Base-by-base conservation (phyloP, 192 early-diverging fungal genomes). In the Coemansia sp. region DNA sequence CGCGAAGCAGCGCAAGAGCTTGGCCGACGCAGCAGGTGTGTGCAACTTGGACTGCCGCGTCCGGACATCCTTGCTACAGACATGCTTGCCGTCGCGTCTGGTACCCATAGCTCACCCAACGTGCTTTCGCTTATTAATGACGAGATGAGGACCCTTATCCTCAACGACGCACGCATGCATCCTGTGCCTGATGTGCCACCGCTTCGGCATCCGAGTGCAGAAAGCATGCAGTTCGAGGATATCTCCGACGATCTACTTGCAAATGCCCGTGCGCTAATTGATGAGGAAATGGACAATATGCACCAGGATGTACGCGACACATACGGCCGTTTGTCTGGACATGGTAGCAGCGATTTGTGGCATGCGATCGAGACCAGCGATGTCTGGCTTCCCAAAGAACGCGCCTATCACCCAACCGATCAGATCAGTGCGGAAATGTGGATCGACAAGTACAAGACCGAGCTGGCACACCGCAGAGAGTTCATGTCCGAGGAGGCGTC, bases 41-140 rank as follows among this genome's bases (percentile, higher is more conserved):
- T 98, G 12, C 90, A 95, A 71, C 87, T 84, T 4, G 84, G 77
- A 24, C 79, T 96, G 24, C 94, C 93, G 12, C 87, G 96, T 6
- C 96, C 96, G 4, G 56, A 71, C 11, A 61, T 39, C 16, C 52
- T 74, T 4, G 43, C 67, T 2, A 58, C 81, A 12, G 52, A 39
- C 12, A 57, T 48, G n/a, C 60, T 76, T 23, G 63, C 66, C 1
- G 71, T 39, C 5, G 38, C 68, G 5, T 56, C 55, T n/a, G 60
- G 75, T 7, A 33, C 15, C 18, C 1, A 36, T 6, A 21, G 35
- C 18, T 36, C 24, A 15, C 24, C 57, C 6, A 6, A 59, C n/a
- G 84, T 88, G 10, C 84, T 90, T 39, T 58, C 67, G 2, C 61
- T 95, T 71, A 84, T 98, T 34, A 75, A 84, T 52, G 64, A 86